These are phyloP conservation scores for Venturiaceae sp. DNA, from an alignment of 2,329 filamentous ascomycete genomes.

Conservation along the genomic window DNA sequence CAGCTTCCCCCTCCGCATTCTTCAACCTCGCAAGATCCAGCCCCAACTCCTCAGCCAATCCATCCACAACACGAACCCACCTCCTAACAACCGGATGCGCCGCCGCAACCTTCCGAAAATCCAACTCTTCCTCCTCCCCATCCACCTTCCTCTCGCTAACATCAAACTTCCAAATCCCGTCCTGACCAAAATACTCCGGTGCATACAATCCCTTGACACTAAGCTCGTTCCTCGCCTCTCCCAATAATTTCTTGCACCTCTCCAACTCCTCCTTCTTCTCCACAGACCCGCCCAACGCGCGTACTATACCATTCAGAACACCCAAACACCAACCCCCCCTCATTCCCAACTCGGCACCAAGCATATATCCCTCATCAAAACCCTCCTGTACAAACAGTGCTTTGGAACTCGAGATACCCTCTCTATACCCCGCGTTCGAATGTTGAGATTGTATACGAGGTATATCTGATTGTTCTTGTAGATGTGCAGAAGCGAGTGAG, in stretches of 20 bases:
- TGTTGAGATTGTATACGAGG: constrained; percentile 66
- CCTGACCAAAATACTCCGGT: constrained; percentile 54
- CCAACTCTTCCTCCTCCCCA: constrained; percentile 30
- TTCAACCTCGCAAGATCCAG: constrained; percentile 2
- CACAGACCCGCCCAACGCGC: constrained; percentile 32
- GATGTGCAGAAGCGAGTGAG: not conserved
- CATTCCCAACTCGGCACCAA: constrained; percentile 73
- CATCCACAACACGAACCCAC: constrained; percentile 2
- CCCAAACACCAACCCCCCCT: constrained; percentile 68
- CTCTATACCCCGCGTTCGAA: constrained; percentile 79
- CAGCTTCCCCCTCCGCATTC: not conserved
- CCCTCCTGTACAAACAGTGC: constrained; percentile 68
- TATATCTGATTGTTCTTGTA: constrained; percentile 48
- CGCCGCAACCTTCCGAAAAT: constrained; percentile 39
- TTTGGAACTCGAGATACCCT: constrained; percentile 73
- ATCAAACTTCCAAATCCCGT: constrained; percentile 62
- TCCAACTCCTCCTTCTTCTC: constrained; percentile 9
- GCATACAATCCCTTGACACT: constrained; percentile 54
- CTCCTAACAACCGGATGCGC: constrained; percentile 8
- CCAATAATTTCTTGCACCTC: constrained; percentile 20
- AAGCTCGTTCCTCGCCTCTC: constrained; percentile 48
- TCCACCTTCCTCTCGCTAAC: constrained; percentile 35
- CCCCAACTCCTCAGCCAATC: not conserved
- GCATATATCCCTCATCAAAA: constrained; percentile 82
- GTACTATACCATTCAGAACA: constrained; percentile 60